Evolutionary conservation across 2,329 filamentous ascomycete species (phyloP).

Genomic region (Lomentospora prolificans): DNA sequence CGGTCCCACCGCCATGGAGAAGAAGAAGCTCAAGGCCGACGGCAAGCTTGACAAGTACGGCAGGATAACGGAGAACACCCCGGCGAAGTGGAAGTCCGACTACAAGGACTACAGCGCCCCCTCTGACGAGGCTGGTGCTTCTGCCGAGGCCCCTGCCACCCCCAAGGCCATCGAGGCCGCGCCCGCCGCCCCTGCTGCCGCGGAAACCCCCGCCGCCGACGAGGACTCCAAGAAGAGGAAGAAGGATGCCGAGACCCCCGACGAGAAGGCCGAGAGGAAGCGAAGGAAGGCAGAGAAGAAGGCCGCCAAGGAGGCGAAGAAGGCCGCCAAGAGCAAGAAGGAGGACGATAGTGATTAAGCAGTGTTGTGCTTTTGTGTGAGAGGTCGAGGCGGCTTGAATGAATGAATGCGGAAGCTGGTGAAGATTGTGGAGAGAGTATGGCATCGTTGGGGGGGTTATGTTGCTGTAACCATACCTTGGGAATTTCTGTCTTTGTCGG

Average conservation of each 20-base stretch:
- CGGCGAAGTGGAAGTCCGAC: slow-evolving; percentile 80
- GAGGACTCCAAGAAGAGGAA: slow-evolving; percentile 60
- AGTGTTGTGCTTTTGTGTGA: too few species aligned
- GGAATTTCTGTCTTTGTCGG: neutral
- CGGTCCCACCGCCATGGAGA: slow-evolving; percentile 85
- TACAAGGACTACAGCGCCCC: slow-evolving; percentile 81
- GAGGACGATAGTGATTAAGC: slow-evolving; percentile 39
- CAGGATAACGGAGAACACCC: slow-evolving; percentile 82
- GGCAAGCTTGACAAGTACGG: slow-evolving; percentile 98
- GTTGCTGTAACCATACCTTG: slow-evolving; percentile 1
- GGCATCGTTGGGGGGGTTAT: neutral
- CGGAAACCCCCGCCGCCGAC: slow-evolving; percentile 30
- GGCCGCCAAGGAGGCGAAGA: slow-evolving; percentile 46
- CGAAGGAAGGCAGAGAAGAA: slow-evolving; percentile 52
- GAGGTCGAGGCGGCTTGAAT: too few species aligned
- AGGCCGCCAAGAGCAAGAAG: slow-evolving; percentile 40
- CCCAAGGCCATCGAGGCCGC: slow-evolving; percentile 26
- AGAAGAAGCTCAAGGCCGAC: slow-evolving; percentile 99
- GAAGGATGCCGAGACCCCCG: slow-evolving; percentile 70
- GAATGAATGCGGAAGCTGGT: too few species aligned
- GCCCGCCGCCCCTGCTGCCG: slow-evolving; percentile 26
- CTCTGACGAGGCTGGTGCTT: slow-evolving; percentile 32
- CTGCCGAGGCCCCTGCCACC: slow-evolving; percentile 16
- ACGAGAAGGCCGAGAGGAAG: slow-evolving; percentile 55
- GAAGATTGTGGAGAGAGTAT: too few species aligned